phyloP scores from a whole-genome alignment of 371 early-diverging fungal genomes.

The Apophysomyces ossiformis region DNA sequence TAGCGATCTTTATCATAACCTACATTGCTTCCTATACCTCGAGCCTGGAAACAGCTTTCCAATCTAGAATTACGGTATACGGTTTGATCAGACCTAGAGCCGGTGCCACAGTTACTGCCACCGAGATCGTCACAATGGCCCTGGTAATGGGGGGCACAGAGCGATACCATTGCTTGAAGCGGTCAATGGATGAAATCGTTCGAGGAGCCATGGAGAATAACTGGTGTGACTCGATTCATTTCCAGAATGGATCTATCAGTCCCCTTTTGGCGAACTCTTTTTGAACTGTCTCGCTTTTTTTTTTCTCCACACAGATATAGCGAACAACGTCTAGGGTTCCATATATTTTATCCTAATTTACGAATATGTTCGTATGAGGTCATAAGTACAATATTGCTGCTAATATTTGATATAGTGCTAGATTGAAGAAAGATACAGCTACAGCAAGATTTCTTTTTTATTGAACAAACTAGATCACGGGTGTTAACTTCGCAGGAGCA shows the following conservation, averaged over 20 bases:
- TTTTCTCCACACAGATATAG: too few relatives aligned
- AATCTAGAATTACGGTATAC: slow-evolving; percentile 43
- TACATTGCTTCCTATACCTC: slow-evolving; percentile 23
- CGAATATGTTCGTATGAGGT: too few relatives aligned
- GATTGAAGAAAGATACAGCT: too few relatives aligned
- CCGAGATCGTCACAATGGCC: slow-evolving; percentile 57
- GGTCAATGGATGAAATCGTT: slow-evolving; percentile 30
- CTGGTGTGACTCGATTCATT: neutral
- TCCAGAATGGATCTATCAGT: too few relatives aligned
- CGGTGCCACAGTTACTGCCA: slow-evolving; percentile 54
- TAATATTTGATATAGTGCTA: too few relatives aligned
- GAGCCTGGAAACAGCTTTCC: slow-evolving; percentile 39
- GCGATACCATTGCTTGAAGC: slow-evolving; percentile 58
- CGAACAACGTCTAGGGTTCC: too few relatives aligned
- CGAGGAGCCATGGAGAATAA: slow-evolving; percentile 23
- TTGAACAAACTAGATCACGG: too few relatives aligned
- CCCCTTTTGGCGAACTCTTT: too few relatives aligned
- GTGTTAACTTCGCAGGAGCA: too few relatives aligned
- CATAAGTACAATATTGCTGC: too few relatives aligned
- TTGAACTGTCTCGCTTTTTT: neutral
- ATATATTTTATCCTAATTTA: too few relatives aligned
- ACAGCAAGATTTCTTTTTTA: too few relatives aligned
- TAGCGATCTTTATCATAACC: neutral
- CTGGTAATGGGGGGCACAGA: slow-evolving; percentile 71
- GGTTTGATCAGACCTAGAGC: slow-evolving; percentile 49